Evolutionary conservation across 2,329 filamentous ascomycete genomes (phyloP).

Genomic region (Monilinia aucupariae): DNA sequence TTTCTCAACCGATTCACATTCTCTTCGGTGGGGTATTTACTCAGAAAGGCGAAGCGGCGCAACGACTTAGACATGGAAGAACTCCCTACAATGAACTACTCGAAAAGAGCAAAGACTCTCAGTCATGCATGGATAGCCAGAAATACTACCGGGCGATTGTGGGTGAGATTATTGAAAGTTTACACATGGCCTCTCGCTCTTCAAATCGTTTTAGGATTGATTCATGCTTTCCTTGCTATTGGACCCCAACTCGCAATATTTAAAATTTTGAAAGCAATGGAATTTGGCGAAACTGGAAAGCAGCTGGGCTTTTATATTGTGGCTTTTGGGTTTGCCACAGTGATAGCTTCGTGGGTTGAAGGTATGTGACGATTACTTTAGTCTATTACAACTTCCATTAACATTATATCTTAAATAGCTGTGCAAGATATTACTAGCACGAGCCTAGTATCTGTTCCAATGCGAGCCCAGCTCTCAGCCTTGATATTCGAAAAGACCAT

Average conservation of each 20-base stretch:
- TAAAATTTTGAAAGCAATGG: constrained; percentile 25
- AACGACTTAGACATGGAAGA: constrained; percentile 55
- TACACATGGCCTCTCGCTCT: constrained; percentile 42
- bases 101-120: constrained; percentile 45
- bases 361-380: constrained; percentile 19
- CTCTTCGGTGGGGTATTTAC: constrained; percentile 52
- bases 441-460: constrained; percentile 38
- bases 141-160: background rate
- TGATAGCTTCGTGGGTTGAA: constrained; percentile 43
- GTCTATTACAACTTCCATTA: constrained; percentile 38
- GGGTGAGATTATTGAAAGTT: constrained; percentile 42
- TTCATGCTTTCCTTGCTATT: constrained; percentile 20
- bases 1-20: constrained; percentile 58
- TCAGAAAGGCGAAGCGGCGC: constrained; percentile 51
- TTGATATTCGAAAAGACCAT: constrained; percentile 72
- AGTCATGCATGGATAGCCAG: constrained; percentile 42
- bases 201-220: constrained; percentile 21
- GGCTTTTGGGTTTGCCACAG: constrained; percentile 26
- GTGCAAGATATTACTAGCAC: constrained; percentile 48
- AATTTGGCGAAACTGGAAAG: constrained; percentile 6
- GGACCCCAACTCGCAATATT: constrained; percentile 24
- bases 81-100: constrained; percentile 53
- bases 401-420: constrained; percentile 55
- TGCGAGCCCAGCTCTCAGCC: constrained; percentile 63
- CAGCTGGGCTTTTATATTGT: constrained; percentile 22